Percentiles rank a stretch among this genome's conserved stretches.
Conservation (phyloP, 768 basidiomycete genomes). For the Rhizopogon rudus region DNA sequence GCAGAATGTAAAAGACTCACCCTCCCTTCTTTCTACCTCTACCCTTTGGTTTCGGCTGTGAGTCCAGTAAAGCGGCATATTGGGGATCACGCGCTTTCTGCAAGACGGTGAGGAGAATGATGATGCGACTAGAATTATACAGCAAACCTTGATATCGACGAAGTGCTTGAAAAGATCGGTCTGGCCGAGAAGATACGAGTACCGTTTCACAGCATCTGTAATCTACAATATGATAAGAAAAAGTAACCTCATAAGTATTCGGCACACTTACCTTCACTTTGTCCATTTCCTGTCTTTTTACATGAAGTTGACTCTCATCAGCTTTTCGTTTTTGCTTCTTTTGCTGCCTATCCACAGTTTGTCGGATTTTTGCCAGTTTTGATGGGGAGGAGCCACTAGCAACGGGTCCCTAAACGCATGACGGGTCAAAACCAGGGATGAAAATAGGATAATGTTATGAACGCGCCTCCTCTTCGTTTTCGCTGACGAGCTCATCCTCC, state of each 20-base stretch:
- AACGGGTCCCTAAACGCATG: constrained; percentile 13
- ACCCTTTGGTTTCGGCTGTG: constrained; percentile 81
- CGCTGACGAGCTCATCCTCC: constrained; percentile 60
- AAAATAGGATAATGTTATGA: constrained; percentile 4
- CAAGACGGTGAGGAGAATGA: neutral
- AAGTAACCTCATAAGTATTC: neutral
- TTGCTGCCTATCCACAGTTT: constrained; percentile 33
- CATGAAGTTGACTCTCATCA: constrained; percentile 64
- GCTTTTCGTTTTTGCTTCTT: constrained; percentile 57
- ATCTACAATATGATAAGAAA: constrained; percentile 44
- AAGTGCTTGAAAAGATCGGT: constrained; percentile 98
- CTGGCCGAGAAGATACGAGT: constrained; percentile 96
- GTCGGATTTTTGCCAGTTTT: constrained; percentile 31
- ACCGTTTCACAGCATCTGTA: constrained; percentile 91
- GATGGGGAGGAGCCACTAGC: constrained; percentile 22
- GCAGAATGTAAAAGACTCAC: constrained; percentile 35
- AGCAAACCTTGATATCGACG: constrained; percentile 85
- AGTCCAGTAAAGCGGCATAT: constrained; percentile 85
- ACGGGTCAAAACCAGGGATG: constrained; percentile 3
- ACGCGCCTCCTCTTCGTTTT: constrained; percentile 36
- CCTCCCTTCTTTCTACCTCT: constrained; percentile 78
- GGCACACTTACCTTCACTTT: constrained; percentile 66
- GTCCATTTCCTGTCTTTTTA: constrained; percentile 79
- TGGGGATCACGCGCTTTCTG: constrained; percentile 89
- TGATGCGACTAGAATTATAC: neutral